phyloP scores from a whole-genome alignment of 306 rosid genomes.

The Notholithocarpus densiflorus region DNA sequence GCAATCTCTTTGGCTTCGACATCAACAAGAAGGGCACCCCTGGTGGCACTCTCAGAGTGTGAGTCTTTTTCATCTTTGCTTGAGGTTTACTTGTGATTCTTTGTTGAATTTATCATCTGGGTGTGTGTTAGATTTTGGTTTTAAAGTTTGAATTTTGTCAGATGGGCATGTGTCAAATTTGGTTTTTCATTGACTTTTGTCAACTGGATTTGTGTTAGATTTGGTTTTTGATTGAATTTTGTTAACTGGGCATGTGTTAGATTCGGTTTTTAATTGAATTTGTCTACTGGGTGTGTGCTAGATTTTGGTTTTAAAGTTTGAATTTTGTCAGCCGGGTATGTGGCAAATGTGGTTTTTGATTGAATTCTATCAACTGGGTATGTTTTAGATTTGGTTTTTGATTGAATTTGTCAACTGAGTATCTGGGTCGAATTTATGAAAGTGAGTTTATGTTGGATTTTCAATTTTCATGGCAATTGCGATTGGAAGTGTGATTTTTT shows the following conservation, averaged over 20 bases:
- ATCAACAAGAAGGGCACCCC: conserved; percentile 89
- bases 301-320: conserved; percentile 20
- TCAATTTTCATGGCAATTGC: background rate
- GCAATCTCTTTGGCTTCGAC: conserved; percentile 79
- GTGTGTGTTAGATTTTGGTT: background rate
- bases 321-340: background rate
- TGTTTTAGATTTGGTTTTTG: background rate
- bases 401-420: background rate
- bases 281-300: background rate
- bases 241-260: background rate
- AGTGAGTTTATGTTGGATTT: background rate
- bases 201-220: background rate
- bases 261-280: background rate
- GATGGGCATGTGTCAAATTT: conserved; percentile 4
- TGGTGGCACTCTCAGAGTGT: conserved; percentile 83
- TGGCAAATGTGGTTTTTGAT: background rate
- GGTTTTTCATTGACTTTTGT: conserved; percentile 5
- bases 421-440: background rate
- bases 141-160: background rate
- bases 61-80: conserved; percentile 20
- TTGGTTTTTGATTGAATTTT: background rate
- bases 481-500: background rate
- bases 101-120: background rate
- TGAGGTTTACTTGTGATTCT: background rate
- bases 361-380: too few species aligned